Conservation (phyloP, 805 yeast genomes). For the Ogataea trehalophila region DNA sequence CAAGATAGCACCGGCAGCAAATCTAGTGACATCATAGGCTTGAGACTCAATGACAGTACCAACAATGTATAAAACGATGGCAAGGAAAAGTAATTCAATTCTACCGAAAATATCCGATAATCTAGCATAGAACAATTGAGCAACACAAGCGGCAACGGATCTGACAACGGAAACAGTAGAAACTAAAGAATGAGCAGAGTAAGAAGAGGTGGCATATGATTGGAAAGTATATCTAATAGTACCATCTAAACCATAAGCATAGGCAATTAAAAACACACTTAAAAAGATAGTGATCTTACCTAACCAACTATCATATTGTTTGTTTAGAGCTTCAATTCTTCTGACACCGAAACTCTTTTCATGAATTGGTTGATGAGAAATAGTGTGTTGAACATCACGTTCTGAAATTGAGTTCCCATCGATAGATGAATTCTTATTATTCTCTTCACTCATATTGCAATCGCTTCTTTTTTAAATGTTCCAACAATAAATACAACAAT, state of each 20-base stretch:
- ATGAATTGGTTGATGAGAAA: not conserved
- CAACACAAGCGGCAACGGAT: conserved; percentile 60
- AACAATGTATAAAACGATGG: conserved; percentile 51
- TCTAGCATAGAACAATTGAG: conserved; percentile 61
- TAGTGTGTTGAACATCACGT: not conserved
- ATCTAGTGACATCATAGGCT: conserved; percentile 50
- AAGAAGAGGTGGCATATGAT: conserved; percentile 51
- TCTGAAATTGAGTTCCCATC: not conserved
- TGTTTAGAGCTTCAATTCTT: conserved; percentile 49
- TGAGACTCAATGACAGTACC: conserved; percentile 65
- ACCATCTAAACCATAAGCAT: conserved; percentile 56
- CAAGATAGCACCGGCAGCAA: conserved; percentile 61
- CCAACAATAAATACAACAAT: not conserved
- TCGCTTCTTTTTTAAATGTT: not conserved
- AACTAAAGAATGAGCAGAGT: conserved; percentile 47
- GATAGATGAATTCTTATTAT: not conserved
- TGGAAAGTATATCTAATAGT: conserved; percentile 45
- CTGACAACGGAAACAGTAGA: conserved; percentile 57
- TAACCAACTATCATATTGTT: conserved; percentile 36
- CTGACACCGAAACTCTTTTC: conserved; percentile 46
- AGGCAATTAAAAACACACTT: conserved; percentile 49
- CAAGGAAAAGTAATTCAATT: conserved; percentile 42
- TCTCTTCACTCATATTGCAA: not conserved
- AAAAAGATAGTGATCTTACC: conserved; percentile 39
- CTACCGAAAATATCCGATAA: conserved; percentile 67